Evolutionary conservation across 2,329 filamentous ascomycete species (phyloP).

Genomic region (Blumeria graminis): DNA sequence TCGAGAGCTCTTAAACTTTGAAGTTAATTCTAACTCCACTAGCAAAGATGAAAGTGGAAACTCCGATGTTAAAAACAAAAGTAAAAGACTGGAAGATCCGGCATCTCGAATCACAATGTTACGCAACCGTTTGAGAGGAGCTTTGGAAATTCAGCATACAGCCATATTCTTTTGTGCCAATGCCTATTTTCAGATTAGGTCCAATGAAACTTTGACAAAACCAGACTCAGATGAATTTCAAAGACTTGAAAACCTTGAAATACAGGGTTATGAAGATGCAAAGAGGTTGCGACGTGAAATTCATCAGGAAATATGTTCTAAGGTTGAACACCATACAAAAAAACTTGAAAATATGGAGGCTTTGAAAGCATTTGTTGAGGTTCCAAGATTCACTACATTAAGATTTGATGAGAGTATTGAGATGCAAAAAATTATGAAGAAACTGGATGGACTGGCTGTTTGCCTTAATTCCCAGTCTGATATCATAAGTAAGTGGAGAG

Average conservation of each 20-base stretch:
- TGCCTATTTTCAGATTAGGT: conserved; percentile 62
- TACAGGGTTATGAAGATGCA: conserved; percentile 50
- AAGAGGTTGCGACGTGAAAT: conserved; percentile 60
- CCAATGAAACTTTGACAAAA: conserved; percentile 35
- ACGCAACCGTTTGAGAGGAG: conserved; percentile 41
- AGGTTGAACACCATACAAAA: conserved; percentile 39
- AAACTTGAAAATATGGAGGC: conserved; percentile 29
- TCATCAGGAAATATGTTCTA: conserved; percentile 31
- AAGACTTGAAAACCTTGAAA: conserved; percentile 44
- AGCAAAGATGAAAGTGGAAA: background rate
- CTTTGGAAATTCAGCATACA: conserved; percentile 59
- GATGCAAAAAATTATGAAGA: conserved; percentile 38
- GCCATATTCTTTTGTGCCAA: conserved; percentile 71
- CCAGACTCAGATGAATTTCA: conserved; percentile 44
- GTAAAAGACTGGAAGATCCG: conserved; percentile 11
- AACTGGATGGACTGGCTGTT: conserved; percentile 37
- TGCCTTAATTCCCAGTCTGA: conserved; percentile 49
- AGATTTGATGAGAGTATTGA: conserved; percentile 44
- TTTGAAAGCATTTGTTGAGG: conserved; percentile 31
- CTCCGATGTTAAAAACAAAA: conserved; percentile 9
- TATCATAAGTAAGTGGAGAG: conserved; percentile 50
- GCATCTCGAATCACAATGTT: conserved; percentile 26
- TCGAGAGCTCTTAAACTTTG: conserved; percentile 19
- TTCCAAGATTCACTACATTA: conserved; percentile 33
- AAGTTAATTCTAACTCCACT: background rate